These are phyloP conservation scores for Artemisia argyi DNA, from an alignment of 129 eudicot species.

Conservation along the genomic window DNA sequence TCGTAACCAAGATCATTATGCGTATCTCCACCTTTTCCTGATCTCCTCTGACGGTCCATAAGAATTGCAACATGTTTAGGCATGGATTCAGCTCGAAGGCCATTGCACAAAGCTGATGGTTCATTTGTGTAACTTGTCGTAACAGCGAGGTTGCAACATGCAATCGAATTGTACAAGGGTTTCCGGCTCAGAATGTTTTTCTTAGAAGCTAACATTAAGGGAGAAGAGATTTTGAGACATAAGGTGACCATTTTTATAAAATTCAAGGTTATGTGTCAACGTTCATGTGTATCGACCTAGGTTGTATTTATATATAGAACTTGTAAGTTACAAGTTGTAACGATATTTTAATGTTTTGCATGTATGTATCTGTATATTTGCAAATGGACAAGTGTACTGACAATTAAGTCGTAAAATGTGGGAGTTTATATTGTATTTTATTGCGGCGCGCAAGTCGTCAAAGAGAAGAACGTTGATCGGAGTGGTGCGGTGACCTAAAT, in stretches of 20 bases:
- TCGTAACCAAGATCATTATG: no score
- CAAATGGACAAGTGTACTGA: no score
- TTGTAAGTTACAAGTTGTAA: no score
- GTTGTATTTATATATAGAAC: no score
- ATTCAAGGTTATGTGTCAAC: not conserved
- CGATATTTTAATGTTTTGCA: no score
- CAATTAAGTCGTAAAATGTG: no score
- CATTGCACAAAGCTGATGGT: not conserved
- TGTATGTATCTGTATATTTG: no score
- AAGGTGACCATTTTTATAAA: slow-evolving; percentile 7
- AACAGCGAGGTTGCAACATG: not conserved
- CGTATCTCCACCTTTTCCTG: not conserved
- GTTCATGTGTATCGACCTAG: no score
- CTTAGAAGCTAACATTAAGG: not conserved
- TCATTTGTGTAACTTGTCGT: not conserved
- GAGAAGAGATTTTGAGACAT: slow-evolving; percentile 3
- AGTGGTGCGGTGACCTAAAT: no score
- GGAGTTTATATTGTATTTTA: no score
- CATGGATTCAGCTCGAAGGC: slow-evolving; percentile 10
- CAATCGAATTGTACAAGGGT: slow-evolving; percentile 1
- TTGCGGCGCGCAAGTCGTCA: no score
- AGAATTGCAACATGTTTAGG: slow-evolving; percentile 13
- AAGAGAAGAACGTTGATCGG: no score
- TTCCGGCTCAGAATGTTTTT: slow-evolving; percentile 7
- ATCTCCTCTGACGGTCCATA: not conserved